Evolutionary conservation across 306 rosid species (phyloP).

Genomic region (Pueraria montana): DNA sequence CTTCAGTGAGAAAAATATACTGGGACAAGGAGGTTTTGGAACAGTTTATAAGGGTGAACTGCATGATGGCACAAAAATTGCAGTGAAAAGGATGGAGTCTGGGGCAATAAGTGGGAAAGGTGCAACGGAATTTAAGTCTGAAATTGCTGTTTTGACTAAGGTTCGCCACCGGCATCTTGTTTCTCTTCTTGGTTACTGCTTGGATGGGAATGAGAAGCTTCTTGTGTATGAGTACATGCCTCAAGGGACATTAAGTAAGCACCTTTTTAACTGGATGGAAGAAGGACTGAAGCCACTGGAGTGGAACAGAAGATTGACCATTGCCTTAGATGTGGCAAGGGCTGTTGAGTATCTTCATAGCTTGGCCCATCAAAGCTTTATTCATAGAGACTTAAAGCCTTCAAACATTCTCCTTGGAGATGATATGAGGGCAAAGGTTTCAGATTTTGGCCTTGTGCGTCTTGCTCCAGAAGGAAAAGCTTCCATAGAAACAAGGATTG

Average conservation of each 20-base stretch:
- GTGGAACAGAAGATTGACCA: slow-evolving; percentile 7
- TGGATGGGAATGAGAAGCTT: slow-evolving; percentile 3
- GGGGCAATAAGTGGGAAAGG: slow-evolving; percentile 8
- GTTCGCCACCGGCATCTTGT: slow-evolving; percentile 24
- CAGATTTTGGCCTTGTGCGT: slow-evolving; percentile 39
- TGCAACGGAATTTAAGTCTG: not conserved
- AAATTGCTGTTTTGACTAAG: slow-evolving; percentile 3
- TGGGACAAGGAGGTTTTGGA: slow-evolving; percentile 18
- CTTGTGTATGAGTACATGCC: slow-evolving; percentile 13
- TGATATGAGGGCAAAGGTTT: slow-evolving; percentile 2
- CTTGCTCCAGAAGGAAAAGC: slow-evolving; percentile 9
- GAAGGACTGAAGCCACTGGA: slow-evolving; percentile 6
- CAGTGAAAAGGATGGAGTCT: not conserved
- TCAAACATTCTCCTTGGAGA: slow-evolving; percentile 22
- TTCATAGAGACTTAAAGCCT: slow-evolving; percentile 11
- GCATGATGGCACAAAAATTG: slow-evolving; percentile 14
- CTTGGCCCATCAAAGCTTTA: slow-evolving; percentile 14
- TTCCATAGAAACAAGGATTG: not conserved
- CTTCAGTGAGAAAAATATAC: slow-evolving; percentile 8
- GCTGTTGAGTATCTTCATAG: slow-evolving; percentile 17
- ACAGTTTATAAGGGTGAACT: not conserved
- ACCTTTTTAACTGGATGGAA: slow-evolving; percentile 15
- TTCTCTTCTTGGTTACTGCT: slow-evolving; percentile 17
- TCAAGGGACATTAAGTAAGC: not conserved
- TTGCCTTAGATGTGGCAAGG: slow-evolving; percentile 14